phyloP scores from a whole-genome alignment of 345 rosid species.

The Cardiospermum halicacabum region DNA sequence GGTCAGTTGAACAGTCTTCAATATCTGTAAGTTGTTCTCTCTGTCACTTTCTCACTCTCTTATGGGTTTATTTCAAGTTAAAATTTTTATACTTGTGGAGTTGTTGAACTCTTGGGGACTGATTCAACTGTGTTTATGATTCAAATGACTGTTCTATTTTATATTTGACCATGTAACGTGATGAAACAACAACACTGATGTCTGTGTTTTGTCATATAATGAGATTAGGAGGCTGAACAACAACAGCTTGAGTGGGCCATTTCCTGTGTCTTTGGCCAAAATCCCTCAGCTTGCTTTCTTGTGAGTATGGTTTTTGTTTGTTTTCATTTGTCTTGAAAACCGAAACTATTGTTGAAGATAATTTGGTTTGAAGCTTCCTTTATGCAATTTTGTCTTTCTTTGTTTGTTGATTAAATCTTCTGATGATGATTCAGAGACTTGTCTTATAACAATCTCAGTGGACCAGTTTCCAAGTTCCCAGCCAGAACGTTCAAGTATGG shows the following conservation, averaged over 20 bases:
- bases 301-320: conserved; percentile 48
- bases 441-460: conserved; percentile 91
- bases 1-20: conserved; percentile 52
- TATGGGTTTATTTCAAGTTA: background rate
- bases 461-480: conserved; percentile 71
- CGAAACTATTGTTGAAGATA: background rate
- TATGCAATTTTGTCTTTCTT: conserved; percentile 2
- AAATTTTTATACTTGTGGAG: background rate
- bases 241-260: conserved; percentile 79
- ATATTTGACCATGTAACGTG: conserved; percentile 18
- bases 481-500: conserved; percentile 78
- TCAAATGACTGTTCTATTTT: background rate
- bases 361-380: conserved; percentile 6
- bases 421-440: conserved; percentile 61
- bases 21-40: conserved; percentile 61
- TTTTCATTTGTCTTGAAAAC: conserved; percentile 21
- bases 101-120: background rate
- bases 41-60: background rate
- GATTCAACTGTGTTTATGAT: background rate
- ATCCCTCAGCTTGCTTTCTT: conserved; percentile 73
- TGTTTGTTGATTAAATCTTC: conserved; percentile 14
- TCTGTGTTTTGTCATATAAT: conserved; percentile 36
- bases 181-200: conserved; percentile 1
- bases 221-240: conserved; percentile 86
- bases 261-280: conserved; percentile 70